Conservation (phyloP, 352 stramenopile genomes). For the Globisporangium carolinianum region DNA sequence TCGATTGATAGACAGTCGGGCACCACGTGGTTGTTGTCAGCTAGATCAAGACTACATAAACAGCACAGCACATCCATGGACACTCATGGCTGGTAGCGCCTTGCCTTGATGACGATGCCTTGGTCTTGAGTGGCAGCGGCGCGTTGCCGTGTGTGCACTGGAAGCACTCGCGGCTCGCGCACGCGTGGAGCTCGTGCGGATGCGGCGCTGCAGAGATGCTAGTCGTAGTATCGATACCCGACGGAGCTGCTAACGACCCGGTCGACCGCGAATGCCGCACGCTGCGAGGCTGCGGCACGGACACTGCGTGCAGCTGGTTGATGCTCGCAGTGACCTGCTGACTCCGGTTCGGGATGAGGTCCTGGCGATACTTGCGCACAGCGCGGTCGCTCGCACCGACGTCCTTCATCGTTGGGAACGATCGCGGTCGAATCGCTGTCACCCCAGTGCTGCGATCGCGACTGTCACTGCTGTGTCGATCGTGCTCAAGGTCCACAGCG, state of each 20-base stretch:
- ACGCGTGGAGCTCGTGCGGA: neutral
- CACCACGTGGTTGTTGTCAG: neutral
- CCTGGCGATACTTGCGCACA: constrained; percentile 58
- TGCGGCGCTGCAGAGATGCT: no score
- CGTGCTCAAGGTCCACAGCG: constrained; percentile 37
- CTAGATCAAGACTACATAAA: neutral
- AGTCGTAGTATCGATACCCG: no score
- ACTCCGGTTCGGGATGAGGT: constrained; percentile 59
- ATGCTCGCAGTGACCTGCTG: constrained; percentile 36
- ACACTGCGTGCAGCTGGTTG: constrained; percentile 14
- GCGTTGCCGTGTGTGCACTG: constrained; percentile 25
- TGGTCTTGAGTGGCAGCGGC: neutral
- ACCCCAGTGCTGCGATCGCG: constrained; percentile 10
- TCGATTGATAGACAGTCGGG: neutral
- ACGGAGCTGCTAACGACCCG: constrained; percentile 2
- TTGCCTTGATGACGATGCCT: neutral
- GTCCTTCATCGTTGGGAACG: constrained; percentile 36
- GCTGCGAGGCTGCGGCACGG: neutral
- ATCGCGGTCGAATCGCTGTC: constrained; percentile 25
- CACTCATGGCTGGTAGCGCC: no score
- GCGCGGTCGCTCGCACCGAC: constrained; percentile 50
- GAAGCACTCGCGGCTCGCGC: constrained; percentile 51
- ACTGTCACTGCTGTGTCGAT: neutral
- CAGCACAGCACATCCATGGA: neutral
- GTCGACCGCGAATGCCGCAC: constrained; percentile 21